A percentile compares a stretch with the other conserved stretches of the same genome.
phyloP scores from a whole-genome alignment of 306 rosid genomes.

The Begonia fuchsioides region DNA sequence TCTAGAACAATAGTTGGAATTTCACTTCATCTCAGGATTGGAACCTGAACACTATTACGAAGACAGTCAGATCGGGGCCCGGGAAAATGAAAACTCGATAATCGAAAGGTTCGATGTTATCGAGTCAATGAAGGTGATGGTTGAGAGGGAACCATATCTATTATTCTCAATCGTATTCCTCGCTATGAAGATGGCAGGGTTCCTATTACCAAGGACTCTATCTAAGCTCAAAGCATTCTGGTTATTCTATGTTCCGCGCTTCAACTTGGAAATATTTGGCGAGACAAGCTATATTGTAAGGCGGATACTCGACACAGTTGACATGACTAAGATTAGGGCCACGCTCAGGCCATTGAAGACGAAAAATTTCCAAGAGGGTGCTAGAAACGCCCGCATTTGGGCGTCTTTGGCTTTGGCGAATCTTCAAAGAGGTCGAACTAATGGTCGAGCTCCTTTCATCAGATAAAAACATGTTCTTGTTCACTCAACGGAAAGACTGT shows the following conservation, averaged over 20 bases:
- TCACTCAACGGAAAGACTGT: too few relatives aligned
- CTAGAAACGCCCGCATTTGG: constrained; percentile 3
- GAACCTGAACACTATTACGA: constrained; percentile 20
- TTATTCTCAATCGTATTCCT: constrained; percentile 40
- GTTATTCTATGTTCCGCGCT: constrained; percentile 32
- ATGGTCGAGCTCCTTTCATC: too few relatives aligned
- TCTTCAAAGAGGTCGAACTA: neutral
- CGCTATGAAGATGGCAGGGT: constrained; percentile 29
- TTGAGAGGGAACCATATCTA: constrained; percentile 41
- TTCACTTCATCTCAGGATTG: constrained; percentile 30
- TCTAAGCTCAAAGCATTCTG: constrained; percentile 30
- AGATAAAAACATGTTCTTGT: too few relatives aligned
- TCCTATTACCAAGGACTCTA: constrained; percentile 25
- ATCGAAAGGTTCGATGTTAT: too few relatives aligned
- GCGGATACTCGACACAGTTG: constrained; percentile 33
- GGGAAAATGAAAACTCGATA: constrained; percentile 15
- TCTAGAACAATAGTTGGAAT: too few relatives aligned
- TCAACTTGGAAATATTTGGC: constrained; percentile 54
- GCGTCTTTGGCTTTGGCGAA: constrained; percentile 7
- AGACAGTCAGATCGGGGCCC: constrained; percentile 12
- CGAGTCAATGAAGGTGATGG: constrained; percentile 22
- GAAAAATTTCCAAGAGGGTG: constrained; percentile 36
- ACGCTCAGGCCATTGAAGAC: constrained; percentile 53
- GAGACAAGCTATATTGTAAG: constrained; percentile 58
- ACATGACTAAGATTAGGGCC: constrained; percentile 52